Evolutionary conservation across 2,329 filamentous ascomycete species (phyloP).

Genomic region (Fusarium sambucinum): DNA sequence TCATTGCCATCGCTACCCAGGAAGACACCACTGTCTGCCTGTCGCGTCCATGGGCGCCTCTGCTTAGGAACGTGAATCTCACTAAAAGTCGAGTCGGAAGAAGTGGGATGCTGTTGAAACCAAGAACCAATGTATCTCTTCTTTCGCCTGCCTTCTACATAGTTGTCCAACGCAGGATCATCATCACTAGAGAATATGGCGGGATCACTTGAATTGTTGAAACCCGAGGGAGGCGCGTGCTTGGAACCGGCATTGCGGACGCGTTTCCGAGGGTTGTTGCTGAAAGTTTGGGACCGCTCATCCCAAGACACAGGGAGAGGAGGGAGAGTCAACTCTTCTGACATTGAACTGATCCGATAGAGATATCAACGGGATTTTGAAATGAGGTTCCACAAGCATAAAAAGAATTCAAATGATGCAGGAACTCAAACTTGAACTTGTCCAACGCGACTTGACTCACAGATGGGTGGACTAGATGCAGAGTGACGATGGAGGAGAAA

Average conservation of each 20-base stretch:
- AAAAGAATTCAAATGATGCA: slow-evolving; percentile 15
- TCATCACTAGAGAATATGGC: slow-evolving; percentile 79
- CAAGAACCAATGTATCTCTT: slow-evolving; percentile 77
- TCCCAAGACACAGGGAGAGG: slow-evolving; percentile 56
- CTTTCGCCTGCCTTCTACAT: slow-evolving; percentile 65
- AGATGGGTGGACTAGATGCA: slow-evolving; percentile 18
- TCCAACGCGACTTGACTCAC: slow-evolving; percentile 24
- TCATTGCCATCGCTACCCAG: slow-evolving; percentile 71
- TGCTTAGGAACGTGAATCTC: slow-evolving; percentile 55
- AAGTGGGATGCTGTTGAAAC: slow-evolving; percentile 71
- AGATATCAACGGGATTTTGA: background rate
- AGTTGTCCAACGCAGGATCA: slow-evolving; percentile 75
- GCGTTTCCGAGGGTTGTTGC: slow-evolving; percentile 57
- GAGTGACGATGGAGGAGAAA: slow-evolving; percentile 39
- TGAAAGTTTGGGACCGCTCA: slow-evolving; percentile 55
- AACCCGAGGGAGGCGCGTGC: slow-evolving; percentile 50
- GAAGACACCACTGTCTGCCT: slow-evolving; percentile 77
- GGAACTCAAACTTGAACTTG: slow-evolving; percentile 19
- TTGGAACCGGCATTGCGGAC: slow-evolving; percentile 48
- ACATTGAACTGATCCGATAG: slow-evolving; percentile 36
- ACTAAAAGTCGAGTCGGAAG: slow-evolving; percentile 62
- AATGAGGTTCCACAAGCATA: slow-evolving; percentile 24
- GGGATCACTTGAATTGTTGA: slow-evolving; percentile 77
- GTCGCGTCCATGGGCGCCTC: slow-evolving; percentile 68
- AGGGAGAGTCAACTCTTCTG: slow-evolving; percentile 59